Evolutionary conservation across 371 early-diverging fungal species (phyloP), one percentile per base, ranked within the genome.

Genomic region (Funneliformis caledonium): DNA sequence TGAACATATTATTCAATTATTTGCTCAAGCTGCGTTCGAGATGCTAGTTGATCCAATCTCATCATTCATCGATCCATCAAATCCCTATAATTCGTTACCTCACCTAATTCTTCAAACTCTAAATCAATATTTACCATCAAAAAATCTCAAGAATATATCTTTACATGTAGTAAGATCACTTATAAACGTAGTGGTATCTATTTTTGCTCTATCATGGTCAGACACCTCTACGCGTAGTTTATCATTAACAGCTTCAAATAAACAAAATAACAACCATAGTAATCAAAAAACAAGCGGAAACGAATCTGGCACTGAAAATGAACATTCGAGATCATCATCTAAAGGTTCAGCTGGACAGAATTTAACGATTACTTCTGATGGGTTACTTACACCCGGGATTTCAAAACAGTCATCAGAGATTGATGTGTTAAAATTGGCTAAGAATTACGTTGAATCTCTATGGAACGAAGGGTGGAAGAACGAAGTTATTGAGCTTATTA

Each of bases 381-480:
- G 26, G 16, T 31, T 72, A 50, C n/a, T 72, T 31, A 50, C 7
- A 1, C 72, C 72, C 22, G 47, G 42, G 42, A n/a, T 14, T 14
- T 12, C 6, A 43, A 60, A 42, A 37, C 76, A 75, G 43, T 33
- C 67, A 65, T 12, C 76, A 7, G 76, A 61, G 4, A 61, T 48
- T 61, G 43, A 56, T 60, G n/a, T 60, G 16, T 43, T 75, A 60
- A 42, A 7, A 60, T 50, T 67, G 31, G 78, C 78, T 6, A 78
- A 78, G 68, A 16, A 10, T 50, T 78, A 78, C 52, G 7, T 78
- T n/a, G 78, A 78, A 26, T n/a, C 9, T 47, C 52, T 78, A 47
- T 78, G 78, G 78, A 78, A 50, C 5, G 52, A 68, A 37, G 78
- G 78, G 8, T 78, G 78, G 78, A 64, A 78, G 68, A 64, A 47